A percentile compares a stretch with the other conserved stretches of the same genome.
phyloP scores from a whole-genome alignment of 768 basidiomycete genomes.

The Termitomyces sp. region DNA sequence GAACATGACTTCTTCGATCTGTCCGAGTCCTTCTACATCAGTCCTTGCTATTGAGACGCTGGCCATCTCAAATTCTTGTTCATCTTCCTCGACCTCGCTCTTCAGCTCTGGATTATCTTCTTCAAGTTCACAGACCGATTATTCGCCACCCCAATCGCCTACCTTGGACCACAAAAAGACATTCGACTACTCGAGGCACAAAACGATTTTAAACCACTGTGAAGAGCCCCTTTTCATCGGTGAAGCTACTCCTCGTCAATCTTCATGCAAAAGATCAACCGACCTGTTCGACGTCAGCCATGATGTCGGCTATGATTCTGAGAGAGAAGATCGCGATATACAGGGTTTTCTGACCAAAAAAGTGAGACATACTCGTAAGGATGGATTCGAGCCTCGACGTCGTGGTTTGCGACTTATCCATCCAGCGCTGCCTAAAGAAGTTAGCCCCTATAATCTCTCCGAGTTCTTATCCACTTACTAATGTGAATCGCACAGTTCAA shows the following conservation, averaged over 20 bases:
- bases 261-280: background rate
- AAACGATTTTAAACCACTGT: background rate
- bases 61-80: conserved; percentile 17
- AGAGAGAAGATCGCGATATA: conserved; percentile 7
- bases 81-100: conserved; percentile 14
- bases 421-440: background rate
- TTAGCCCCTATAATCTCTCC: background rate
- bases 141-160: conserved; percentile 16
- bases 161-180: background rate
- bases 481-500: background rate
- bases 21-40: background rate
- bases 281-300: conserved; percentile 1
- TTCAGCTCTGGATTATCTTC: conserved; percentile 13
- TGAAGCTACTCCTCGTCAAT: conserved; percentile 10
- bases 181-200: background rate
- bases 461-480: background rate
- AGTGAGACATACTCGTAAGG: background rate
- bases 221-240: background rate
- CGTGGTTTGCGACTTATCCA: background rate
- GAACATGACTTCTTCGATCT: conserved; percentile 8
- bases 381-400: background rate
- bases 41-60: conserved; percentile 17
- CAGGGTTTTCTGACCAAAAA: background rate
- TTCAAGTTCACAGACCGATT: conserved; percentile 19
- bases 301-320: conserved; percentile 19